phyloP scores from a whole-genome alignment of 1,139 yeast genomes.

The Suhomyces anneliseae region DNA sequence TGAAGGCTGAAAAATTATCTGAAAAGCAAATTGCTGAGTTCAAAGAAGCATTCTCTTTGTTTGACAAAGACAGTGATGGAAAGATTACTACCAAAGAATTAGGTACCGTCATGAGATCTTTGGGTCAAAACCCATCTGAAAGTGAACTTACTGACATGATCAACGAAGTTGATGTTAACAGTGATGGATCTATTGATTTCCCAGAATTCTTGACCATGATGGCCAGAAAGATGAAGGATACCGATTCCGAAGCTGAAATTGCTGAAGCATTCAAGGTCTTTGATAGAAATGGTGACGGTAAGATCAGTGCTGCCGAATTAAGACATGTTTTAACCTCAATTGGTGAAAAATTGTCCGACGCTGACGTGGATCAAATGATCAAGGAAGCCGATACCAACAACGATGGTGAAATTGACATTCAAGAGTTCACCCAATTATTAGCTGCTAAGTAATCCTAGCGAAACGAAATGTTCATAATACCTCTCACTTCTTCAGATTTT shows the following conservation, averaged over 20 bases:
- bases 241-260: slow-evolving; percentile 95
- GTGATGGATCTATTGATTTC: slow-evolving; percentile 93
- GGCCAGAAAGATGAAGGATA: slow-evolving; percentile 96
- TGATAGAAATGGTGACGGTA: slow-evolving; percentile 93
- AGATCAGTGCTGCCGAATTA: slow-evolving; percentile 92
- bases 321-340: slow-evolving; percentile 71
- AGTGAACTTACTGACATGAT: slow-evolving; percentile 94
- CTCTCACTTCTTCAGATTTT: neutral
- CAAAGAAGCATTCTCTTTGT: slow-evolving; percentile 94
- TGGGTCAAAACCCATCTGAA: slow-evolving; percentile 96
- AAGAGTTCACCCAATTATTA: slow-evolving; percentile 85
- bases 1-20: slow-evolving; percentile 79
- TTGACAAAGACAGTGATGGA: slow-evolving; percentile 96
- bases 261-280: slow-evolving; percentile 97
- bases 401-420: slow-evolving; percentile 94
- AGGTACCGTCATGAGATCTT: slow-evolving; percentile 97
- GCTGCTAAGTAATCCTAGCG: slow-evolving; percentile 40
- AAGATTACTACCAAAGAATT: slow-evolving; percentile 91
- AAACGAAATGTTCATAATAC: neutral
- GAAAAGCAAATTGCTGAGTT: slow-evolving; percentile 96
- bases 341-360: slow-evolving; percentile 77
- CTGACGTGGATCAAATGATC: slow-evolving; percentile 95
- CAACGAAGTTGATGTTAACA: slow-evolving; percentile 94
- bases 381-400: slow-evolving; percentile 94
- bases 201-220: slow-evolving; percentile 80